These are phyloP conservation scores for Neocucurbitaria cava DNA, from an alignment of 2,329 filamentous ascomycete species.

Conservation along the genomic window DNA sequence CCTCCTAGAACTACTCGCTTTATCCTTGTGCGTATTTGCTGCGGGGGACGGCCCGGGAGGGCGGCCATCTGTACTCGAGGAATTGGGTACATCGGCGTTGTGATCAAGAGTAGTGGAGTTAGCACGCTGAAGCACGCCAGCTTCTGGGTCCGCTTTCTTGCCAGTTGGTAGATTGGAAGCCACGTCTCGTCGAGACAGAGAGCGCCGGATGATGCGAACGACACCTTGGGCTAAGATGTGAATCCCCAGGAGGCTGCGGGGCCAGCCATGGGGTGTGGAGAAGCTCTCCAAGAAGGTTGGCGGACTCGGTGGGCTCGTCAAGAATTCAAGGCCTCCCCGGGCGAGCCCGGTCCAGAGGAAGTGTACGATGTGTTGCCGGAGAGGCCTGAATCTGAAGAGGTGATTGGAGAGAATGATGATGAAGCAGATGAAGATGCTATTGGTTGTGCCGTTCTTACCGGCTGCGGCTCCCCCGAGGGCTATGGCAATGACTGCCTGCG, in stretches of 20 bases:
- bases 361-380: slow-evolving; percentile 51
- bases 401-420: slow-evolving; percentile 66
- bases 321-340: slow-evolving; percentile 50
- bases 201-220: slow-evolving; percentile 69
- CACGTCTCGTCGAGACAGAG: slow-evolving; percentile 47
- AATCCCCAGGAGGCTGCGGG: slow-evolving; percentile 73
- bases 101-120: slow-evolving; percentile 47
- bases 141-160: slow-evolving; percentile 66
- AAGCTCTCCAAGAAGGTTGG: slow-evolving; percentile 45
- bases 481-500: slow-evolving; percentile 91
- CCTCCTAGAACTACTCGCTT: slow-evolving; percentile 75
- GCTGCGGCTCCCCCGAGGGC: slow-evolving; percentile 84
- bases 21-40: slow-evolving; percentile 63
- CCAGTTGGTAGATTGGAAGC: slow-evolving; percentile 42
- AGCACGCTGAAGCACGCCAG: slow-evolving; percentile 51
- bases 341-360: slow-evolving; percentile 49
- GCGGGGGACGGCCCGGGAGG: slow-evolving; percentile 60
- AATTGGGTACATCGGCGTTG: slow-evolving; percentile 59
- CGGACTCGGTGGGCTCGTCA: slow-evolving; percentile 47
- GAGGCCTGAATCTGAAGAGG: slow-evolving; percentile 61
- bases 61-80: slow-evolving; percentile 56
- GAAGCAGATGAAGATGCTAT: slow-evolving; percentile 75
- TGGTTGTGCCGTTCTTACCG: slow-evolving; percentile 71
- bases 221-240: slow-evolving; percentile 78
- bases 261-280: slow-evolving; percentile 65